These are phyloP conservation scores for Agrocybe praecox DNA, from an alignment of 768 basidiomycete species.

Conservation along the genomic window DNA sequence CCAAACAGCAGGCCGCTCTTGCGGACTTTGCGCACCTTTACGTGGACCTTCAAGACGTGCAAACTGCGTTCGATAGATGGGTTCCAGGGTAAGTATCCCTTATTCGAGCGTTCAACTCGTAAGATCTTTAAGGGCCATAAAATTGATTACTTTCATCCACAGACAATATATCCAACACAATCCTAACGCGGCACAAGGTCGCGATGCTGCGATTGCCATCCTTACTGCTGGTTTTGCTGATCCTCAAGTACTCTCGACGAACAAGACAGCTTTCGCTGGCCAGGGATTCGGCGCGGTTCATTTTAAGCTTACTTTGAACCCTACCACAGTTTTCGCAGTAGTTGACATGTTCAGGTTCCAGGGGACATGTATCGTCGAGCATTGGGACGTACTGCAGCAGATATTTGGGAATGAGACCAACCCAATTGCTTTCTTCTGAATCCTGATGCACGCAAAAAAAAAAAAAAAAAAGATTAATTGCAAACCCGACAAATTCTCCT, in stretches of 20 bases:
- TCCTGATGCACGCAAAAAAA: background rate
- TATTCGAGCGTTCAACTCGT: background rate
- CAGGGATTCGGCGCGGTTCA: slow-evolving; percentile 9
- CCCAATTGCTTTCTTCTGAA: slow-evolving; percentile 10
- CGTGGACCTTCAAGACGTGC: slow-evolving; percentile 3
- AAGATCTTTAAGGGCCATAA: background rate
- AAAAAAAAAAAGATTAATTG: background rate
- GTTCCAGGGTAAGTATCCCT: slow-evolving; percentile 4
- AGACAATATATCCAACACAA: slow-evolving; percentile 11
- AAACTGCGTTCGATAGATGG: slow-evolving; percentile 4
- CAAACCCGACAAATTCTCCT: too few relatives aligned
- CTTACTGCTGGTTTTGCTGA: slow-evolving; percentile 6
- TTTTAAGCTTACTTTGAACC: slow-evolving; percentile 6
- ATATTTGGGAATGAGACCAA: slow-evolving; percentile 12
- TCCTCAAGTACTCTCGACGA: slow-evolving; percentile 5
- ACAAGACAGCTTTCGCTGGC: slow-evolving; percentile 9
- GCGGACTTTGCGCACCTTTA: slow-evolving; percentile 9
- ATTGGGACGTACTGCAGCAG: slow-evolving; percentile 11
- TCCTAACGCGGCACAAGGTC: slow-evolving; percentile 7
- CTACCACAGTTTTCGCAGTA: slow-evolving; percentile 1
- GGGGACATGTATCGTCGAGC: slow-evolving; percentile 11
- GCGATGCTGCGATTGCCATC: slow-evolving; percentile 6
- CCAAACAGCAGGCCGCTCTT: slow-evolving; percentile 2
- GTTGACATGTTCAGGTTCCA: slow-evolving; percentile 10
- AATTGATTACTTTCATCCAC: background rate